Percentiles rank a stretch among this genome's conserved stretches.
These are phyloP conservation scores for Macaranga tanarius DNA, from an alignment of 441 rosid genomes.

Conservation along the genomic window DNA sequence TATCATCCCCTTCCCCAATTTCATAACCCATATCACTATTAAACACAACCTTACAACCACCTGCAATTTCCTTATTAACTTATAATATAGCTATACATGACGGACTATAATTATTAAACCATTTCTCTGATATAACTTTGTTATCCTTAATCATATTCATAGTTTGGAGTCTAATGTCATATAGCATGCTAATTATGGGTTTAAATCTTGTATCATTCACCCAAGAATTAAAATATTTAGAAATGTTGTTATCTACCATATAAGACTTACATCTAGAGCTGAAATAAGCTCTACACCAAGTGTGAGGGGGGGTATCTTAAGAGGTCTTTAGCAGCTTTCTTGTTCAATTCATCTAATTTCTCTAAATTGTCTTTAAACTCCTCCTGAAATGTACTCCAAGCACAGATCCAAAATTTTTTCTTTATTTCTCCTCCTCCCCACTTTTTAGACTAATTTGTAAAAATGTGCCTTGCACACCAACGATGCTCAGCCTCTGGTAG, in stretches of 20 bases:
- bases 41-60: rapidly evolving
- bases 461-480: too few species aligned
- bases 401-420: too few species aligned
- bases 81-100: neutral
- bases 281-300: rapidly evolving
- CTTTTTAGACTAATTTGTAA: too few species aligned
- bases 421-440: too few species aligned
- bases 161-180: neutral
- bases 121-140: neutral
- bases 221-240: neutral
- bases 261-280: neutral
- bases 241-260: neutral
- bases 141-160: neutral
- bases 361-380: too few species aligned
- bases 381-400: too few species aligned
- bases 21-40: neutral
- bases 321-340: too few species aligned
- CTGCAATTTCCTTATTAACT: neutral
- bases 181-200: neutral
- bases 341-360: too few species aligned
- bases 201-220: neutral
- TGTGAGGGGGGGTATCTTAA: too few species aligned
- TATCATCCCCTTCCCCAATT: neutral
- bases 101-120: neutral
- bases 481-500: neutral